Conservation (phyloP, 805 yeast genomes). For the Priceomyces melissophilus region DNA sequence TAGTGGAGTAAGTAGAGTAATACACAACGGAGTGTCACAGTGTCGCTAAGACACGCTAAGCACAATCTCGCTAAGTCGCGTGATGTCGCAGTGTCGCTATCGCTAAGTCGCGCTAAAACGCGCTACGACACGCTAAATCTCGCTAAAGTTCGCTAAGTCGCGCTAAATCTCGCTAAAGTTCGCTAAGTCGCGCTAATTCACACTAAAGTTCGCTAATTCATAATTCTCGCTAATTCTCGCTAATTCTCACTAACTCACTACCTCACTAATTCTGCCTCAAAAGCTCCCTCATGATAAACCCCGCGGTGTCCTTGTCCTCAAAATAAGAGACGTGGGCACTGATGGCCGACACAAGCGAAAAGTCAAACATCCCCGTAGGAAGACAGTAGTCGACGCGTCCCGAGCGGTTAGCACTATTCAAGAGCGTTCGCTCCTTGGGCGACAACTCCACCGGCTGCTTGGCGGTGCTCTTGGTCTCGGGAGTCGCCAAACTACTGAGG, state of each 20-base stretch:
- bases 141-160: no score
- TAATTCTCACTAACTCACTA: no score
- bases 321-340: conserved; percentile 88
- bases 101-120: no score
- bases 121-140: no score
- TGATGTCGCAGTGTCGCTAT: no score
- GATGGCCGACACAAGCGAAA: conserved; percentile 74
- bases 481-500: conserved; percentile 22
- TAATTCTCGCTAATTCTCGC: no score
- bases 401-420: conserved; percentile 55
- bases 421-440: conserved; percentile 23
- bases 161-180: no score
- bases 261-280: conserved; percentile 18
- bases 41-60: no score
- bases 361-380: conserved; percentile 74
- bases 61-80: no score
- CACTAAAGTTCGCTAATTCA: no score
- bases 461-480: conserved; percentile 15
- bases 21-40: no score
- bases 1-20: conserved; percentile 31
- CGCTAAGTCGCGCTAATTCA: no score
- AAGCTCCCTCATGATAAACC: conserved; percentile 66
- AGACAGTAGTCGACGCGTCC: conserved; percentile 83
- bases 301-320: conserved; percentile 81
- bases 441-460: conserved; percentile 25